A percentile compares a stretch with the other conserved stretches of the same genome.
Evolutionary conservation across 768 basidiomycete species (phyloP).

Genomic region (Rhodotorula babjevae): DNA sequence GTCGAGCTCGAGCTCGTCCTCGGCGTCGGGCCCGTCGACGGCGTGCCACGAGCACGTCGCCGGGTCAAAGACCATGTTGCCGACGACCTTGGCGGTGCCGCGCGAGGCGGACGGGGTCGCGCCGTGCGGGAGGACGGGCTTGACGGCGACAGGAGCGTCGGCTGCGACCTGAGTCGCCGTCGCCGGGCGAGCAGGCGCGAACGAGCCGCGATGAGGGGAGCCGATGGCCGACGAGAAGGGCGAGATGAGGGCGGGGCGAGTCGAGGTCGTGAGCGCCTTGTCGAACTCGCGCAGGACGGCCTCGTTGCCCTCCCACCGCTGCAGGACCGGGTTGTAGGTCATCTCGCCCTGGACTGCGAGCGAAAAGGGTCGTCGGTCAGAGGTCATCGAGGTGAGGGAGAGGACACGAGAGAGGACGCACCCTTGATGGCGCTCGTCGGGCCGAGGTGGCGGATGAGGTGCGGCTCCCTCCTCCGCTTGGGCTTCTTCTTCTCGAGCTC

Average conservation of each 20-base stretch:
- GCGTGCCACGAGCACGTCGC: slow-evolving; percentile 92
- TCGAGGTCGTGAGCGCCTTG: slow-evolving; percentile 67
- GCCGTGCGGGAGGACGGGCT: neutral
- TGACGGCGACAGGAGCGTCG: neutral
- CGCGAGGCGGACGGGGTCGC: slow-evolving; percentile 7
- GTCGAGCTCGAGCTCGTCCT: slow-evolving; percentile 53
- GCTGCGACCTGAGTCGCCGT: slow-evolving; percentile 2
- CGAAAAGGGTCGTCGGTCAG: neutral
- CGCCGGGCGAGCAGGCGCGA: slow-evolving; percentile 36
- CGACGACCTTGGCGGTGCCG: slow-evolving; percentile 75
- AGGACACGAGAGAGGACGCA: slow-evolving; percentile 49
- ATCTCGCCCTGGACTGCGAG: slow-evolving; percentile 81
- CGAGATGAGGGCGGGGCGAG: slow-evolving; percentile 90
- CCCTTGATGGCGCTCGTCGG: slow-evolving; percentile 65
- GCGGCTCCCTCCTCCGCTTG: slow-evolving; percentile 61
- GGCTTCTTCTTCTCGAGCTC: slow-evolving; percentile 5
- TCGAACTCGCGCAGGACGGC: slow-evolving; percentile 87
- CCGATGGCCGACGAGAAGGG: slow-evolving; percentile 82
- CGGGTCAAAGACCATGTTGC: slow-evolving; percentile 98
- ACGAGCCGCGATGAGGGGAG: slow-evolving; percentile 51
- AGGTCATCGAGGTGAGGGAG: neutral
- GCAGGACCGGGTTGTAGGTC: slow-evolving; percentile 87
- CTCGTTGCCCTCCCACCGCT: slow-evolving; percentile 98
- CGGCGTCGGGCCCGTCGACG: slow-evolving; percentile 76
- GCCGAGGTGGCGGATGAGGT: slow-evolving; percentile 78